Base-by-base conservation (phyloP, 129 eudicot genomes). In the Flaveria sonorensis region DNA sequence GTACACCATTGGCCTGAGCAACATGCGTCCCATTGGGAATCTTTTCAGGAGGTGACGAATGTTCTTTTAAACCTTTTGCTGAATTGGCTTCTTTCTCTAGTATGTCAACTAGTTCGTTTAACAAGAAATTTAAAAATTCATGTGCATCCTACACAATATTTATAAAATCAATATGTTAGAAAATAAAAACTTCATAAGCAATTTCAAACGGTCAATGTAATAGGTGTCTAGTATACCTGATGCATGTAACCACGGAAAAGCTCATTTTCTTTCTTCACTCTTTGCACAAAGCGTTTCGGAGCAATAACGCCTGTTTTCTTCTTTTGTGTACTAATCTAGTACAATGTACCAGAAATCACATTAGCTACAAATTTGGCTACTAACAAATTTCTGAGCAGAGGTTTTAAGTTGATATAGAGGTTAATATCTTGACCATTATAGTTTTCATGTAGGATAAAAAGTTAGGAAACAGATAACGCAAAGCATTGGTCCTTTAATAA, bases 301-400 rank as follows among this genome's bases (percentile, higher is more conserved):
- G 92, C 97, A 77, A 92, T 86, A 19, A 92, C 97, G 28, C 97
- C 97, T 24, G 97, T 92, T 86, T 92, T 92, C 87, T 84, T 92
- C 92, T 92, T 92, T 83, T 92, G 97, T 30, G 91, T 89, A 81
- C 86, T 92, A 87, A 92, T 92, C 97, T 92, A 68, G 70, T 79
- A 42, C 68, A 73, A 30, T 73, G 68, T 24, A 68, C 18, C 74
- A 81, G 4, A 77, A 73, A 55, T 55, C 65, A 62, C 40, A 45
- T 67, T 36, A 66, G 57, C 55, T 73, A 80, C 64, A 52, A 19
- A 56, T n/a, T 70, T 15, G 26, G 20, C 36, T 19, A 12, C 40
- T 32, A 64, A 64, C 6, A 64, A 16, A 2, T 32, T 36, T 8
- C 30, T 66, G 3, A 36, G n/a, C 26, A 6, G 1, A 24, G 15